These are phyloP conservation scores for Arthrobotrys megalospora DNA, from an alignment of 2,329 filamentous ascomycete species.

Conservation along the genomic window DNA sequence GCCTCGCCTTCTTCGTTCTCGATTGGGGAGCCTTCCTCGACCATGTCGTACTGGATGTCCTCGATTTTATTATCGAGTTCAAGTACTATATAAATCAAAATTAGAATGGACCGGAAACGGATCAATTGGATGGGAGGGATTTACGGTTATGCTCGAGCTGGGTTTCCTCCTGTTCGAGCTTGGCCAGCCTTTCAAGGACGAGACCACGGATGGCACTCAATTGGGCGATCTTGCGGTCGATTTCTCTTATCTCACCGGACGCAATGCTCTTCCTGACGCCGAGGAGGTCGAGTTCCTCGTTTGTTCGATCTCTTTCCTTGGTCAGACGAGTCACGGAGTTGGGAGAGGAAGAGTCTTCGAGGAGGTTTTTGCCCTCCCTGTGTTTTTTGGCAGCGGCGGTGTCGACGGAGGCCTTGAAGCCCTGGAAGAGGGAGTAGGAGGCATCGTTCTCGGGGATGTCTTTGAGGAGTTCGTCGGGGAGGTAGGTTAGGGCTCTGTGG, in stretches of 20 bases:
- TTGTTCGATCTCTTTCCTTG: constrained; percentile 83
- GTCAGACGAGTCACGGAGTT: constrained; percentile 78
- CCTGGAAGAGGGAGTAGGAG: constrained; percentile 93
- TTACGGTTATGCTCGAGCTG: constrained; percentile 88
- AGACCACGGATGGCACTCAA: constrained; percentile 93
- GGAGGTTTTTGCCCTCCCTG: constrained; percentile 65
- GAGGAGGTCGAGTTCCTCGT: constrained; percentile 91
- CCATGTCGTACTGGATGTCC: constrained; percentile 74
- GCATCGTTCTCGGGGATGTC: constrained; percentile 91
- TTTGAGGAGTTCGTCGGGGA: constrained; percentile 88
- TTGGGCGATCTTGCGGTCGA: constrained; percentile 96
- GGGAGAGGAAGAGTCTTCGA: constrained; percentile 52
- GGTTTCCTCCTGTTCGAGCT: constrained; percentile 89
- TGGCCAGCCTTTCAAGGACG: constrained; percentile 86
- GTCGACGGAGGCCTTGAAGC: constrained; percentile 91
- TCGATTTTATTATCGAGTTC: constrained; percentile 76
- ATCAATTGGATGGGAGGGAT: constrained; percentile 65
- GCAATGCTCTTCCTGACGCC: constrained; percentile 97
- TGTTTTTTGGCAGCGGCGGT: constrained; percentile 72
- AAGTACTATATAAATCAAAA: constrained; percentile 68
- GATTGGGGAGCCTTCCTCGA: constrained; percentile 63
- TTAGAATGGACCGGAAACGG: constrained; percentile 16
- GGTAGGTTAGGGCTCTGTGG: constrained; percentile 87
- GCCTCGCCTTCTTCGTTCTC: constrained; percentile 71
- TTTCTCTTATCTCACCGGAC: constrained; percentile 93